A percentile compares a stretch with the other conserved stretches of the same genome.
Conservation (phyloP, 306 rosid genomes). For the Vigna radiata region DNA sequence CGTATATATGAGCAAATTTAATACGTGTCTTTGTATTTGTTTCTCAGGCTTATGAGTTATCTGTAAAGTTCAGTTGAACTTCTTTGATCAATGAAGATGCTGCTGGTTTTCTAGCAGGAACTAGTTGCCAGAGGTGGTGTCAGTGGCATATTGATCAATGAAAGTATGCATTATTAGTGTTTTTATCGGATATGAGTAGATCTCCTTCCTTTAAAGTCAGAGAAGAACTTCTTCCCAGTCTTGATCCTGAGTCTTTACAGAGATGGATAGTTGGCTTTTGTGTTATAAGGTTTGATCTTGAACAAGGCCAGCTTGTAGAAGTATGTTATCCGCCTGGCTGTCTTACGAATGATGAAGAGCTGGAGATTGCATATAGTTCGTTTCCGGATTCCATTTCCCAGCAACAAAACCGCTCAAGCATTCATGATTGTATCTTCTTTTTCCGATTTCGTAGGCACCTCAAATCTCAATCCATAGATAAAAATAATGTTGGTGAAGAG, state of each 20-base stretch:
- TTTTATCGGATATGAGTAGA: slow-evolving; percentile 66
- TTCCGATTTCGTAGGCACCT: slow-evolving; percentile 67
- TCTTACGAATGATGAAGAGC: slow-evolving; percentile 79
- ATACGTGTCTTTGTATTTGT: slow-evolving; percentile 32
- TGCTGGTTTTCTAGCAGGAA: slow-evolving; percentile 46
- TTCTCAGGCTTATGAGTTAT: slow-evolving; percentile 43
- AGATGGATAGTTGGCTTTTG: slow-evolving; percentile 82
- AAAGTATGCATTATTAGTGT: slow-evolving; percentile 38
- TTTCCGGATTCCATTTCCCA: slow-evolving; percentile 87
- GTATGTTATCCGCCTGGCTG: slow-evolving; percentile 79
- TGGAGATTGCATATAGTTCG: slow-evolving; percentile 74
- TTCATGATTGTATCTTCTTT: slow-evolving; percentile 81
- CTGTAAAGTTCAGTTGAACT: slow-evolving; percentile 31
- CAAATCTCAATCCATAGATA: slow-evolving; percentile 46
- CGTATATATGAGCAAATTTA: slow-evolving; percentile 10
- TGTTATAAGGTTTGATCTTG: slow-evolving; percentile 81
- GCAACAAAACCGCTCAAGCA: slow-evolving; percentile 74
- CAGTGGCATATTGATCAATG: slow-evolving; percentile 49
- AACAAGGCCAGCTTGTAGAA: slow-evolving; percentile 82
- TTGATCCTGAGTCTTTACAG: slow-evolving; percentile 68
- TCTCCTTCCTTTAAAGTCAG: slow-evolving; percentile 76
- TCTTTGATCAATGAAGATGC: slow-evolving; percentile 43
- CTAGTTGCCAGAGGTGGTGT: slow-evolving; percentile 42
- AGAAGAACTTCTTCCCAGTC: slow-evolving; percentile 65
- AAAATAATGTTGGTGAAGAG: slow-evolving; percentile 46